phyloP scores from a whole-genome alignment of 805 yeast species.

The Cyberlindnera japonica region DNA sequence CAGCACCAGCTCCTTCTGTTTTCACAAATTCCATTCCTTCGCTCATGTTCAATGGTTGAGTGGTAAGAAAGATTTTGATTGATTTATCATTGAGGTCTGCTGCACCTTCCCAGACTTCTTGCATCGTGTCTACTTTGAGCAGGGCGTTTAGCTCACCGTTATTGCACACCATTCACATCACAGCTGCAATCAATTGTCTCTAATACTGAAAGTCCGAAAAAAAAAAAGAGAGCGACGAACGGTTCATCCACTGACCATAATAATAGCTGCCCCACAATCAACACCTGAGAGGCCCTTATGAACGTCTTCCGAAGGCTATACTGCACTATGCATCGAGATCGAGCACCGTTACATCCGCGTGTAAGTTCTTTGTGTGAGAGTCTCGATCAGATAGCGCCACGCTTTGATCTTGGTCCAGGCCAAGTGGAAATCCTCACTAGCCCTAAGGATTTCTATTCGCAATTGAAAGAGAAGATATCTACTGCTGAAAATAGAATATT shows the following conservation, averaged over 20 bases:
- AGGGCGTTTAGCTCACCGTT: too few species aligned
- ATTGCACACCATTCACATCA: not conserved
- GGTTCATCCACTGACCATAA: too few species aligned
- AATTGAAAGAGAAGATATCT: slow-evolving; percentile 58
- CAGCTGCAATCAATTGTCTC: not conserved
- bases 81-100: not conserved
- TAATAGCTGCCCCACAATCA: too few species aligned
- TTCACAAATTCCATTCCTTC: slow-evolving; percentile 37
- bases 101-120: slow-evolving; percentile 14
- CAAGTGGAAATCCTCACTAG: slow-evolving; percentile 58
- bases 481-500: slow-evolving; percentile 66
- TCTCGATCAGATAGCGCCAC: slow-evolving; percentile 61
- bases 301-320: slow-evolving; percentile 8
- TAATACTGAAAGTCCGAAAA: too few species aligned
- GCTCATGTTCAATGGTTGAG: slow-evolving; percentile 15
- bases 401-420: slow-evolving; percentile 54
- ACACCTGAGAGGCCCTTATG: slow-evolving; percentile 2
- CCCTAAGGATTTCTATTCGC: slow-evolving; percentile 71
- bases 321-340: slow-evolving; percentile 6
- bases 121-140: too few species aligned
- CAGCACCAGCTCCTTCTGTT: slow-evolving; percentile 43
- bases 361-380: slow-evolving; percentile 43
- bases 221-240: too few species aligned
- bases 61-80: slow-evolving; percentile 27
- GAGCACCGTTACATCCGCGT: slow-evolving; percentile 37